Percentiles rank a stretch among this genome's conserved stretches.
Evolutionary conservation across 2,329 filamentous ascomycete genomes (phyloP).

Genomic region (Fusarium sp.): DNA sequence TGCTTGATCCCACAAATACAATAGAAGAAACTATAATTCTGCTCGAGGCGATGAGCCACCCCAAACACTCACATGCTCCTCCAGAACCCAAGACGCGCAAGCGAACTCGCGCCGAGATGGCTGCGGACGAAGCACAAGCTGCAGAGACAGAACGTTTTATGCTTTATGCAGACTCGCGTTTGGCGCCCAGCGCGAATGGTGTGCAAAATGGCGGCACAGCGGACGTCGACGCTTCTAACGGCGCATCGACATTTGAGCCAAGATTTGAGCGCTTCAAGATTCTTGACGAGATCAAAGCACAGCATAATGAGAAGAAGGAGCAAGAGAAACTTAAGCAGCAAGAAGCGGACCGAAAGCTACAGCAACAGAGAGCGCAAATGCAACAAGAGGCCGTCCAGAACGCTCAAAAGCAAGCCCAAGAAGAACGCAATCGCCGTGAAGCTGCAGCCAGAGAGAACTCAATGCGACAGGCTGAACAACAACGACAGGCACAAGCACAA

Average conservation of each 20-base stretch:
- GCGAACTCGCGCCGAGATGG: slow-evolving; percentile 92
- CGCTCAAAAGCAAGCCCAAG: slow-evolving; percentile 57
- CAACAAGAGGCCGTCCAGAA: slow-evolving; percentile 58
- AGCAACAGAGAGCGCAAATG: slow-evolving; percentile 57
- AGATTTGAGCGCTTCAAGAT: slow-evolving; percentile 93
- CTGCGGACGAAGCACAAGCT: slow-evolving; percentile 90
- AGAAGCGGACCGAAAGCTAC: slow-evolving; percentile 67
- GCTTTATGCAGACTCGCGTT: slow-evolving; percentile 89
- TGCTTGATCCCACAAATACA: slow-evolving; percentile 79
- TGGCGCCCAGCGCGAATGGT: slow-evolving; percentile 69
- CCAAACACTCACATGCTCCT: slow-evolving; percentile 79
- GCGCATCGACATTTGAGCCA: slow-evolving; percentile 80
- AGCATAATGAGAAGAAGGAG: slow-evolving; percentile 80
- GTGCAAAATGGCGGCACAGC: slow-evolving; percentile 67
- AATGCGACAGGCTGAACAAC: slow-evolving; percentile 52
- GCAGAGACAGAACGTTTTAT: slow-evolving; percentile 92
- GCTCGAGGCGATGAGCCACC: slow-evolving; percentile 77
- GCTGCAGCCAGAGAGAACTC: slow-evolving; percentile 53
- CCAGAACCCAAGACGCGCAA: slow-evolving; percentile 91
- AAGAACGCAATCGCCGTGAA: slow-evolving; percentile 54
- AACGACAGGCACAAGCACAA: slow-evolving; percentile 50
- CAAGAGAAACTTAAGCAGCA: slow-evolving; percentile 77
- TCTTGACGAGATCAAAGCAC: slow-evolving; percentile 83
- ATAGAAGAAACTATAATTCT: slow-evolving; percentile 76
- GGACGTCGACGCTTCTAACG: slow-evolving; percentile 79